Conservation (phyloP, 441 rosid species). For the Erodium texanum region DNA sequence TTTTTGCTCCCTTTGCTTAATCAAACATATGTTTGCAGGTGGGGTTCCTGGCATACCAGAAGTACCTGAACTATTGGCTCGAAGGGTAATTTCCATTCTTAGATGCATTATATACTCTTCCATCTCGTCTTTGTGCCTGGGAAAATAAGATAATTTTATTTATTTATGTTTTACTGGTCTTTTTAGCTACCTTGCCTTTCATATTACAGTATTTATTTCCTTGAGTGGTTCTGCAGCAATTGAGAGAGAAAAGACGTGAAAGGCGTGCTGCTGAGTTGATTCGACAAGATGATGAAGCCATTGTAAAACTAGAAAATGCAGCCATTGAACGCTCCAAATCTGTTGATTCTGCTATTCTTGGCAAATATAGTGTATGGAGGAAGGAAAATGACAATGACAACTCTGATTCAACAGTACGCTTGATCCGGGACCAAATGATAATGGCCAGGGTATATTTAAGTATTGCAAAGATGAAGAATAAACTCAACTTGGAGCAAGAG, state of each 20-base stretch:
- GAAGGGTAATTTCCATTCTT: slow-evolving; percentile 51
- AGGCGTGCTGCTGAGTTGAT: slow-evolving; percentile 67
- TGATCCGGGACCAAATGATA: slow-evolving; percentile 88
- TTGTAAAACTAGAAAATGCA: slow-evolving; percentile 75
- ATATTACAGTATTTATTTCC: slow-evolving; percentile 7
- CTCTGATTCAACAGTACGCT: slow-evolving; percentile 71
- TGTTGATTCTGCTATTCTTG: slow-evolving; percentile 88
- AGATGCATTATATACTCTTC: not conserved
- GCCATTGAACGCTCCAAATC: slow-evolving; percentile 90
- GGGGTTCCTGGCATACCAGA: slow-evolving; percentile 35
- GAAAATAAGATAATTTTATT: not conserved
- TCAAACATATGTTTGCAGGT: slow-evolving; percentile 30
- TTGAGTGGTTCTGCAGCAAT: slow-evolving; percentile 47
- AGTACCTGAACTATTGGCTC: slow-evolving; percentile 55
- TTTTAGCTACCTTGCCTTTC: slow-evolving; percentile 5
- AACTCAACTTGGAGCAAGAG: slow-evolving; percentile 53
- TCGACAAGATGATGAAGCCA: slow-evolving; percentile 57
- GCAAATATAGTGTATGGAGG: slow-evolving; percentile 92
- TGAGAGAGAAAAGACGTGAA: slow-evolving; percentile 76
- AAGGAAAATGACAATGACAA: slow-evolving; percentile 85
- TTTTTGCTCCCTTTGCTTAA: slow-evolving; percentile 17
- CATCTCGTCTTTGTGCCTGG: slow-evolving; percentile 1
- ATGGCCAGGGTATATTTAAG: slow-evolving; percentile 83
- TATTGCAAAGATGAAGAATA: slow-evolving; percentile 69
- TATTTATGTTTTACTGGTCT: not conserved